These are phyloP conservation scores for Cladosporium sp. DNA, from an alignment of 2,329 filamentous ascomycete genomes.

Conservation along the genomic window DNA sequence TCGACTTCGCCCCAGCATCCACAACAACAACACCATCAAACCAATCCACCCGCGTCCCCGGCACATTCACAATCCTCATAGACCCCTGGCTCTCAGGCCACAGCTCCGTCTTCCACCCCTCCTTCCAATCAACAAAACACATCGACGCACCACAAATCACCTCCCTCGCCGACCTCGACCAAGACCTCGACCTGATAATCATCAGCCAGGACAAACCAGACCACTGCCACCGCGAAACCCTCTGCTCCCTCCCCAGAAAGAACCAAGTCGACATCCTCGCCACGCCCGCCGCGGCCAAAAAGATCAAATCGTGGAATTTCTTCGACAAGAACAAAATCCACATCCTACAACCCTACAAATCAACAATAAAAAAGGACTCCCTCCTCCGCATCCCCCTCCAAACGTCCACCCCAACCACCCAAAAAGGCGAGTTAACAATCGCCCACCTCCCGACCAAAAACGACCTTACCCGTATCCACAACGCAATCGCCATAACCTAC, in stretches of 20 bases:
- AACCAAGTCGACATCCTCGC: slow-evolving; percentile 61
- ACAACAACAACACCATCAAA: background rate
- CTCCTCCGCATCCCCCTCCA: slow-evolving; percentile 51
- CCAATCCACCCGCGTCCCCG: slow-evolving; percentile 37
- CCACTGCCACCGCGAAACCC: slow-evolving; percentile 65
- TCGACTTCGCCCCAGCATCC: slow-evolving; percentile 55
- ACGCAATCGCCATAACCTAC: slow-evolving; percentile 69
- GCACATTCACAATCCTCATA: slow-evolving; percentile 61
- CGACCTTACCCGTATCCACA: slow-evolving; percentile 58
- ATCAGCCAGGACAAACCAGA: slow-evolving; percentile 61
- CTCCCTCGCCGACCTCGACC: slow-evolving; percentile 50
- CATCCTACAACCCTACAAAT: slow-evolving; percentile 38
- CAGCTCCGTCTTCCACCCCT: slow-evolving; percentile 56
- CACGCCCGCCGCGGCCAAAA: slow-evolving; percentile 58
- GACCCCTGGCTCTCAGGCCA: slow-evolving; percentile 66
- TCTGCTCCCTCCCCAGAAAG: slow-evolving; percentile 56
- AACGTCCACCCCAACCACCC: slow-evolving; percentile 42
- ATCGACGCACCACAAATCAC: slow-evolving; percentile 52
- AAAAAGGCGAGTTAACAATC: slow-evolving; percentile 65
- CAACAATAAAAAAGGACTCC: no score
- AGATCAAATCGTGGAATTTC: slow-evolving; percentile 64
- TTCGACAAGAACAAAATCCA: slow-evolving; percentile 51
- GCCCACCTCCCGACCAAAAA: slow-evolving; percentile 58
- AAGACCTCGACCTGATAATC: slow-evolving; percentile 52
- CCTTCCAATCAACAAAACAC: slow-evolving; percentile 57